These are phyloP conservation scores for Phytopythium montanum DNA, from an alignment of 352 stramenopile genomes.

Conservation along the genomic window DNA sequence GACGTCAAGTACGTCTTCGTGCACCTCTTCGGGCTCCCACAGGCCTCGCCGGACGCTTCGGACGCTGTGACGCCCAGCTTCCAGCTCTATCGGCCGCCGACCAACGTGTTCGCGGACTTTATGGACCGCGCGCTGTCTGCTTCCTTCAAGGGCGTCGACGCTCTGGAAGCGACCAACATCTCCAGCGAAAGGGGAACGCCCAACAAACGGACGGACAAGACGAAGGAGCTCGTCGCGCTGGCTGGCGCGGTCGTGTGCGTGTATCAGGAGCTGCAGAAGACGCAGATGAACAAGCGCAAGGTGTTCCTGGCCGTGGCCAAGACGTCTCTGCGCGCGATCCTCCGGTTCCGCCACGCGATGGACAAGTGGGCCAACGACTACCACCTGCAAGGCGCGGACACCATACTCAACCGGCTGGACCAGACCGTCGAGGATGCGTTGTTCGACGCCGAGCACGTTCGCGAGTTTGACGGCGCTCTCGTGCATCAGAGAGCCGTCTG, in stretches of 20 bases:
- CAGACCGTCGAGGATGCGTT: slow-evolving; percentile 62
- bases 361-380: slow-evolving; percentile 18
- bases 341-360: slow-evolving; percentile 51
- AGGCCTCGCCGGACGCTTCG: slow-evolving; percentile 1
- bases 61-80: slow-evolving; percentile 31
- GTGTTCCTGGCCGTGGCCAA: slow-evolving; percentile 82
- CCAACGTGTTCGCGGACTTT: slow-evolving; percentile 74
- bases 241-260: slow-evolving; percentile 51
- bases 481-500: slow-evolving; percentile 14
- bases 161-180: background rate
- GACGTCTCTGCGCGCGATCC: slow-evolving; percentile 60
- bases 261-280: slow-evolving; percentile 74
- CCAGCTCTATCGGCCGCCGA: slow-evolving; percentile 74
- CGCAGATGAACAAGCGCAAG: slow-evolving; percentile 89
- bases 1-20: slow-evolving; percentile 63
- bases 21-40: slow-evolving; percentile 59
- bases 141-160: slow-evolving; percentile 12
- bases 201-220: background rate
- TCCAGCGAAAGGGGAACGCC: background rate
- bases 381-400: slow-evolving; percentile 11
- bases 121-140: slow-evolving; percentile 49
- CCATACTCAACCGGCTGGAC: slow-evolving; percentile 37
- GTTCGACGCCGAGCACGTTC: slow-evolving; percentile 75
- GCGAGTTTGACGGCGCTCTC: slow-evolving; percentile 64
- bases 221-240: slow-evolving; percentile 35